Conservation (phyloP, 2,329 filamentous ascomycete species). For the Colletotrichum sp. region DNA sequence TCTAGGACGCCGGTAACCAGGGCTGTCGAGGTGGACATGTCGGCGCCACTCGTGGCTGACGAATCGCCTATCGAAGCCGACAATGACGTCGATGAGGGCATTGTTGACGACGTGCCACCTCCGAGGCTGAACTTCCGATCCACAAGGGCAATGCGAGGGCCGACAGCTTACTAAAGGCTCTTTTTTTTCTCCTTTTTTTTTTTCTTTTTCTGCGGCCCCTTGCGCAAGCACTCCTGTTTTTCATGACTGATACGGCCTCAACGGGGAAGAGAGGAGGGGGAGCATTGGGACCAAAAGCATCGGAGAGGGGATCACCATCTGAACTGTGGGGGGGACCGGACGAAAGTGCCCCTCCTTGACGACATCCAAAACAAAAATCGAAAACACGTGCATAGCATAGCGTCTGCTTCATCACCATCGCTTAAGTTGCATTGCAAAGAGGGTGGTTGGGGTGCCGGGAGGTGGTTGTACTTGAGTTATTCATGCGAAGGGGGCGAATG, state of each 20-base stretch:
- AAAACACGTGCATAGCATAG: conserved; percentile 20
- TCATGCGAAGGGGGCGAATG: not conserved
- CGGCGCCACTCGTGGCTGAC: conserved; percentile 16
- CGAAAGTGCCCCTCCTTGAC: not conserved
- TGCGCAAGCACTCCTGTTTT: not conserved
- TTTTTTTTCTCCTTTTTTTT: not conserved
- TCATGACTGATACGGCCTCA: conserved; percentile 19
- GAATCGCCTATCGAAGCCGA: conserved; percentile 28
- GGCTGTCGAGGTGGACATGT: conserved; percentile 9
- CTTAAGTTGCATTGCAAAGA: not conserved
- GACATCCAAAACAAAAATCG: not conserved
- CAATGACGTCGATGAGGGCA: conserved; percentile 51
- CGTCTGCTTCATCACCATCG: conserved; percentile 18
- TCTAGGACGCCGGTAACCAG: not conserved
- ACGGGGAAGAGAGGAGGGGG: not conserved
- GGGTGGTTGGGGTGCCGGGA: not conserved
- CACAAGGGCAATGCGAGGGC: conserved; percentile 40
- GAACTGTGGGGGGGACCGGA: not conserved
- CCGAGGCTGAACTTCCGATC: conserved; percentile 49
- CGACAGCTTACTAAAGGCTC: not conserved
- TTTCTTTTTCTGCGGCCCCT: not conserved
- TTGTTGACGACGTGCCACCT: conserved; percentile 38
- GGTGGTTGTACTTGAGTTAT: not conserved
- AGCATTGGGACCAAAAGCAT: conserved; percentile 3
- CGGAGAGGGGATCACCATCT: not conserved